phyloP scores from a whole-genome alignment of 106 monocot species.

The Iris macrosiphon region DNA sequence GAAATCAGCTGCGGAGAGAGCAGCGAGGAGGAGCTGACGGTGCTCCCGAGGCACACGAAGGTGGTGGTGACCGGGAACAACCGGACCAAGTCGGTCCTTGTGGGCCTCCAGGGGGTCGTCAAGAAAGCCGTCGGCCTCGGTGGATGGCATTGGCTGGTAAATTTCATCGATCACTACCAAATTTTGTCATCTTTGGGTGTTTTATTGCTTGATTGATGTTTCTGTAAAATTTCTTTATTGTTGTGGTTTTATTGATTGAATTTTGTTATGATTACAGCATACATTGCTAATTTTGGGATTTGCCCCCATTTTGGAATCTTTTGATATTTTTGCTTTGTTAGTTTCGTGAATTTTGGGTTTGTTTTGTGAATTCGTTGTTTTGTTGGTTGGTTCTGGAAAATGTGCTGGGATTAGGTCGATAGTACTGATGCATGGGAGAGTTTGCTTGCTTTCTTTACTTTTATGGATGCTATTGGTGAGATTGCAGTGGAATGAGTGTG shows the following conservation, averaged over 20 bases:
- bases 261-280: too few species aligned
- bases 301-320: not conserved
- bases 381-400: not conserved
- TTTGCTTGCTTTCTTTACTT: too few species aligned
- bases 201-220: too few species aligned
- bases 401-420: too few species aligned
- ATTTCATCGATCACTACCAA: not conserved
- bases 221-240: too few species aligned
- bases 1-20: slow-evolving; percentile 22
- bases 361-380: not conserved
- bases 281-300: too few species aligned
- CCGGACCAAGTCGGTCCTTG: slow-evolving; percentile 54
- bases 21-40: slow-evolving; percentile 64
- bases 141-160: slow-evolving; percentile 72
- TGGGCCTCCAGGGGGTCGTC: slow-evolving; percentile 55
- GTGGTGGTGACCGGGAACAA: slow-evolving; percentile 58
- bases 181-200: too few species aligned
- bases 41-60: slow-evolving; percentile 59
- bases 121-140: slow-evolving; percentile 72
- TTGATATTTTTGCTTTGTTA: not conserved
- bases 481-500: too few species aligned
- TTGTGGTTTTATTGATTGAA: too few species aligned
- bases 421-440: too few species aligned
- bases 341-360: not conserved
- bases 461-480: too few species aligned